Percentiles rank a stretch among this genome's conserved stretches.
These are phyloP conservation scores for Ustanciosporium gigantosporum DNA, from an alignment of 1,284 basidiomycete genomes.

Conservation along the genomic window DNA sequence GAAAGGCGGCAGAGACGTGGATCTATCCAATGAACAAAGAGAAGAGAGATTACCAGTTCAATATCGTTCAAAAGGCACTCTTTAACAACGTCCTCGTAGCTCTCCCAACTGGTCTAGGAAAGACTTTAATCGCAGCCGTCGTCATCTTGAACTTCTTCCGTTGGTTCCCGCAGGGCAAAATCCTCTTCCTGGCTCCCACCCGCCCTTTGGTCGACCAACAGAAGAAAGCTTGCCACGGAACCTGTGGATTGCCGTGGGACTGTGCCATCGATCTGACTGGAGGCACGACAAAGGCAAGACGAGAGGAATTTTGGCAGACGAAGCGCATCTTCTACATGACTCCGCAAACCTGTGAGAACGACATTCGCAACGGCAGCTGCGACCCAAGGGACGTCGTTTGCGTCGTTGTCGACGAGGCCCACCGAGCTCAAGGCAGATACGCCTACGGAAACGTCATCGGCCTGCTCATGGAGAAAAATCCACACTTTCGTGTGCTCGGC, in stretches of 20 bases:
- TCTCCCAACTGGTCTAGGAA: slow-evolving; percentile 92
- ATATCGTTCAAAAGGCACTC: slow-evolving; percentile 83
- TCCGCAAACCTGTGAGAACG: slow-evolving; percentile 91
- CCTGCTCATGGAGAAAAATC: slow-evolving; percentile 88
- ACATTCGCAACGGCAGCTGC: slow-evolving; percentile 74
- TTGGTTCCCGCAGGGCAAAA: slow-evolving; percentile 57
- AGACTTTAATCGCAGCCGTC: slow-evolving; percentile 96
- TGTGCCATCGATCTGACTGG: slow-evolving; percentile 89
- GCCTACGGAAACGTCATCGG: slow-evolving; percentile 89
- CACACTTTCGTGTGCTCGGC: slow-evolving; percentile 88
- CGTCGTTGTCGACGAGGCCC: slow-evolving; percentile 90
- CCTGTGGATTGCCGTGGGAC: slow-evolving; percentile 87
- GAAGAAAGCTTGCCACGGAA: slow-evolving; percentile 83
- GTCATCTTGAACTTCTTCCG: slow-evolving; percentile 71
- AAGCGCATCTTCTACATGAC: slow-evolving; percentile 98
- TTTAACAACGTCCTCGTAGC: slow-evolving; percentile 94
- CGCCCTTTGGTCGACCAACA: slow-evolving; percentile 92
- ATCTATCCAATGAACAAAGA: slow-evolving; percentile 87
- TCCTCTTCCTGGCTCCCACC: slow-evolving; percentile 93
- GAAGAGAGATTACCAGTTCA: slow-evolving; percentile 91
- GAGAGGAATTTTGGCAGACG: slow-evolving; percentile 69
- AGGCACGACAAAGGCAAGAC: slow-evolving; percentile 26
- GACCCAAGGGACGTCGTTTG: slow-evolving; percentile 80
- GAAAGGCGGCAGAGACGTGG: slow-evolving; percentile 81
- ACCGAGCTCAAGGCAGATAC: slow-evolving; percentile 88